Base-by-base conservation (phyloP, 2,329 filamentous ascomycete genomes). In the Pseudogymnoascus sp. region DNA sequence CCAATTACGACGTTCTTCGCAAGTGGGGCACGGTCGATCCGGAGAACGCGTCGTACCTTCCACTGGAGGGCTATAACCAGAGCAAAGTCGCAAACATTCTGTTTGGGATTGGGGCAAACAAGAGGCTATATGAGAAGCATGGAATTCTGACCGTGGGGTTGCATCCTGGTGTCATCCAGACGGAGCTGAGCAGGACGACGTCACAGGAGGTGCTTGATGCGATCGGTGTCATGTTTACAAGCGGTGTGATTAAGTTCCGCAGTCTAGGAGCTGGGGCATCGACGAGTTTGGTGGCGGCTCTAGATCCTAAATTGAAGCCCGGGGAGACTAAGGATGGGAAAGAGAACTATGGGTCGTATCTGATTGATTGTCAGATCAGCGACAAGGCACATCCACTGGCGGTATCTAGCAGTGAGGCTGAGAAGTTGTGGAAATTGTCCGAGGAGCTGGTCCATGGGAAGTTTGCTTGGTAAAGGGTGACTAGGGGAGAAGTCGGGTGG, bases 361-460 rank as follows among this genome's bases (percentile, higher is more conserved):
- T 78, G 7, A 28, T 72, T 10, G 65, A 77, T 50, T 72, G 71
- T 11, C 74, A 75, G 19, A 67, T 76, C 59, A 71, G 66, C 19
- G 68, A 71, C 2, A 61, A 63, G 47, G 69, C 69, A 8, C 50
- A 44, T 4, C 69, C 72, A 0, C 42, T 62, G 36, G 64, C 69
- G 2, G 66, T 71, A 8, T 73, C 73, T 19, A 72, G 68, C 36
- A 64, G 68, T 5, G 71, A 70, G 36, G 78, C 79, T 0, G 75
- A 78, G 64, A 78, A 68, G 69, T 69, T 81, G 38, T 82, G 79
- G 80, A 72, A 72, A 47, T 47, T 80, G 57, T 80, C 76, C n/a
- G 77, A 80, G 71, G 69, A 77, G 66, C 67, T 81, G 60, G 78
- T 80, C n/a, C 74, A 72, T 0, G 72, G 79, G 63, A 71, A 75